Base-by-base conservation (phyloP, 78 protist genomes). In the Blattamonas nauphoetae region DNA sequence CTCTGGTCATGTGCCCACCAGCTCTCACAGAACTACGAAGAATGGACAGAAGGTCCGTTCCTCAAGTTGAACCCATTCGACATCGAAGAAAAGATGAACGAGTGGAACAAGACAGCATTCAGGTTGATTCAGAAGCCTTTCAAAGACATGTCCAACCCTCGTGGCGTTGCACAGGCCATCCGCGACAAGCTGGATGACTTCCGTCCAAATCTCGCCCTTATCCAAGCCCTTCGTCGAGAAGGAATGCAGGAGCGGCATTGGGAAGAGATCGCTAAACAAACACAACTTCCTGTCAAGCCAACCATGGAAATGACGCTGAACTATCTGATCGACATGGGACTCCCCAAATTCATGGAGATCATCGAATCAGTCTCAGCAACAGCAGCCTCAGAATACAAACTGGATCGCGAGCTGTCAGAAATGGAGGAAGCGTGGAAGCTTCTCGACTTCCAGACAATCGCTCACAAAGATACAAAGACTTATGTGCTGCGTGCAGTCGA, bases 361-460 rank as follows among this genome's bases (percentile, higher is more conserved):
- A 2, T 84, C 44, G 4, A 29, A 45, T 5, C 45, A 0, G 45
- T 84, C 35, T 84, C 86, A 3, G 45, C 2, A 2, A 11, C 0
- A 3, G 86, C 86, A 38, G 0, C 64, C 6, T 3, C 71, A 55
- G 71, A 55, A 55, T 90, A 86, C 86, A 55, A 88, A 33, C 89
- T 94, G 87, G 96, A 95, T 81, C 45, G n/a, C 44, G 85, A 91
- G 11, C 89, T 95, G 33, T 64, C 86, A 71, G 85, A 85, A 77
- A 93, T 94, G 95, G 32, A 78, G 55, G 45, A 29, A n/a, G 89
- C 80, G 1, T 94, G 96, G 96, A 44, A 34, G 38, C 35, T 43
- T 6, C 3, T 86, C 29, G 38, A 32, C 5, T 92, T 94, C 63
- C 89, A 45, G 1, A 1, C 88, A 1, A 0, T 38, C 32, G 41